Evolutionary conservation across 495 filamentous ascomycete genomes (phyloP), one percentile per base, ranked within the genome.

Genomic region (Neurospora tetrasperma): DNA sequence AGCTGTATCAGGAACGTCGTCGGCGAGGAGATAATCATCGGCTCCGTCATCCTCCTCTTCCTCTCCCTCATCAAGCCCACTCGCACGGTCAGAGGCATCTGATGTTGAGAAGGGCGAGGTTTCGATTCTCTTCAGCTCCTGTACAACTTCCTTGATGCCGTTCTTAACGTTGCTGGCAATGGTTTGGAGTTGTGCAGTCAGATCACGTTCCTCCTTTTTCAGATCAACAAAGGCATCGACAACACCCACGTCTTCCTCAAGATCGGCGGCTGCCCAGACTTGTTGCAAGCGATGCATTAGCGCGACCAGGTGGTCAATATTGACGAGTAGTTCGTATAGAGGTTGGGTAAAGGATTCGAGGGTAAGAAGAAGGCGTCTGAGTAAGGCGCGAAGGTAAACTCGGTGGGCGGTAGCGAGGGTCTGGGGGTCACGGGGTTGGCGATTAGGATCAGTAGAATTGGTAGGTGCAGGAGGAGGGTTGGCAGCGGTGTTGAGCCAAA

Each of bases 321-420:
- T 86, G 5, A 87, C 86, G 43, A 97, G 88, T 4, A 96, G 85
- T 2, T 85, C 83, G 74, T 93, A 90, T 0, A 97, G 85, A 2
- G 89, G 81, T 18, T 86, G 81, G 0, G 93, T 93, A 81, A 95
- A 97, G 2, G 86, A 78, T 4, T 82, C 72, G 68, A 91, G 89
- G 1, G 88, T 89, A 5, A 98, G 84, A 39, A 98, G 90, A 2
- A 97, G 86, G 1, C 88, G 88, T 31, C 88, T 86, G 2, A 85
- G 80, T 0, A 98, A 82, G 1, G 89, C 84, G 40, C 85, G 81
- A 18, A 98, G 88, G 77, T 96, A 96, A 38, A 85, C 81, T 7
- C 89, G 86, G 79, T 98, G 95, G 6, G 92, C 93, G 27, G 88
- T 86, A 8, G 93, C 89, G 31, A 98, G 87, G 18, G 90, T 90